Percentiles rank a stretch among this genome's conserved stretches.
phyloP scores from a whole-genome alignment of 164 flowering plant genomes.

The Platanus orientalis region DNA sequence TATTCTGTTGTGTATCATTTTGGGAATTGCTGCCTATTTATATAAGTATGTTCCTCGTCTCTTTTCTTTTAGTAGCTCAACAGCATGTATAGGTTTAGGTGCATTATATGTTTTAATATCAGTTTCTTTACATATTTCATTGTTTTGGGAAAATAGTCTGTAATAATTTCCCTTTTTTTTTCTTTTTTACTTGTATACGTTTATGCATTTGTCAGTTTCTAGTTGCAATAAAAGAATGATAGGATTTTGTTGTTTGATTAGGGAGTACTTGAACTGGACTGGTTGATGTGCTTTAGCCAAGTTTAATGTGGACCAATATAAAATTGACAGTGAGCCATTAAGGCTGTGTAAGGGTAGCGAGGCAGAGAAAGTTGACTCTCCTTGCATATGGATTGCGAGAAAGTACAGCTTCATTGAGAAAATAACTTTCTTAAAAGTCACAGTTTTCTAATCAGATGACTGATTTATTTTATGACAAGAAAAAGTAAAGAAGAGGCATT shows the following conservation, averaged over 20 bases:
- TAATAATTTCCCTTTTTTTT: background rate
- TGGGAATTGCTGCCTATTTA: constrained; percentile 90
- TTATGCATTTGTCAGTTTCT: background rate
- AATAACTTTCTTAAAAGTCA: no score
- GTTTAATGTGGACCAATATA: background rate
- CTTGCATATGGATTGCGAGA: no score
- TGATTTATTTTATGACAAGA: no score
- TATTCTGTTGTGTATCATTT: constrained; percentile 69
- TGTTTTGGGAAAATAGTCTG: background rate
- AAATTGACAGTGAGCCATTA: background rate
- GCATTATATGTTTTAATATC: background rate
- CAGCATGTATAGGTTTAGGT: background rate
- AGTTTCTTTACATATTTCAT: background rate
- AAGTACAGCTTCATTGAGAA: no score
- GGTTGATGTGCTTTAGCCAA: background rate
- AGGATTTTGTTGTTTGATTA: background rate
- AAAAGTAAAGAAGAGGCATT: no score
- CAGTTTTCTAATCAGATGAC: no score
- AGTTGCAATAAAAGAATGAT: background rate
- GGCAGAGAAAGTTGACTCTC: background rate
- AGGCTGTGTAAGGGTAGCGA: background rate
- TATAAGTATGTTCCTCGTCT: constrained; percentile 70
- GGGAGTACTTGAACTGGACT: background rate
- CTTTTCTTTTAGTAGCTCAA: background rate
- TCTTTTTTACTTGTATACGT: background rate